Evolutionary conservation across 2,329 filamentous ascomycete species (phyloP).

Genomic region (Neofusicoccum kwambonambiense): DNA sequence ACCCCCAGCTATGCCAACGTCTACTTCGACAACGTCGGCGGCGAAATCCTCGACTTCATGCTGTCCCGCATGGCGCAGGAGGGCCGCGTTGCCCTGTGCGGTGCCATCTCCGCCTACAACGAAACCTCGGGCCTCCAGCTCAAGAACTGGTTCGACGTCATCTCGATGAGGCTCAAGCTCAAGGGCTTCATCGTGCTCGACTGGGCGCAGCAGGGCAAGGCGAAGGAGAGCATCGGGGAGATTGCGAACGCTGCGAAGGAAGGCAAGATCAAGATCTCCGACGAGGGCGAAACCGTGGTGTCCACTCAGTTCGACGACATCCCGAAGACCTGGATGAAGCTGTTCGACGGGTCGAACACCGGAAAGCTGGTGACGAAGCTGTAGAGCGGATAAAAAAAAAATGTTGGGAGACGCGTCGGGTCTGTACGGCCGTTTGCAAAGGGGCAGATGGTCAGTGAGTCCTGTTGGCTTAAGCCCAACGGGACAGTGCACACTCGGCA

Average conservation of each 20-base stretch:
- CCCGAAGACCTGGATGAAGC: constrained; percentile 49
- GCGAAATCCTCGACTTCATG: constrained; percentile 48
- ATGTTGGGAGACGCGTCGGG: too few relatives aligned
- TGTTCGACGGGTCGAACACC: constrained; percentile 49
- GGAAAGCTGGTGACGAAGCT: constrained; percentile 49
- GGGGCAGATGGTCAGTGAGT: constrained; percentile 11
- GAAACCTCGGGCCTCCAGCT: constrained; percentile 25
- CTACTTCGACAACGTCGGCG: constrained; percentile 54
- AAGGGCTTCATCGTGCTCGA: constrained; percentile 69
- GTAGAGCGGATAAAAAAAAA: neutral
- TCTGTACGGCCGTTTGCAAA: constrained; percentile 11
- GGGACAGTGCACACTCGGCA: constrained; percentile 8
- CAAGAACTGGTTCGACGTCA: constrained; percentile 46
- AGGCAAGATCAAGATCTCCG: constrained; percentile 47
- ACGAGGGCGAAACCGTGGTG: constrained; percentile 50
- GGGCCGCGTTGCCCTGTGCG: constrained; percentile 46
- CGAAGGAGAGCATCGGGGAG: constrained; percentile 15
- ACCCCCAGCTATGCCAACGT: constrained; percentile 53
- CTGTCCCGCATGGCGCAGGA: constrained; percentile 42
- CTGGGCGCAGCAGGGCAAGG: constrained; percentile 32
- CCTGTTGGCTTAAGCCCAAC: neutral
- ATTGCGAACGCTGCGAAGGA: constrained; percentile 28
- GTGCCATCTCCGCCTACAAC: constrained; percentile 46
- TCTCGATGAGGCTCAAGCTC: constrained; percentile 42
- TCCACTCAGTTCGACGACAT: constrained; percentile 49